Conservation (phyloP, 2,329 filamentous ascomycete genomes). For the Fusarium scirpi region DNA sequence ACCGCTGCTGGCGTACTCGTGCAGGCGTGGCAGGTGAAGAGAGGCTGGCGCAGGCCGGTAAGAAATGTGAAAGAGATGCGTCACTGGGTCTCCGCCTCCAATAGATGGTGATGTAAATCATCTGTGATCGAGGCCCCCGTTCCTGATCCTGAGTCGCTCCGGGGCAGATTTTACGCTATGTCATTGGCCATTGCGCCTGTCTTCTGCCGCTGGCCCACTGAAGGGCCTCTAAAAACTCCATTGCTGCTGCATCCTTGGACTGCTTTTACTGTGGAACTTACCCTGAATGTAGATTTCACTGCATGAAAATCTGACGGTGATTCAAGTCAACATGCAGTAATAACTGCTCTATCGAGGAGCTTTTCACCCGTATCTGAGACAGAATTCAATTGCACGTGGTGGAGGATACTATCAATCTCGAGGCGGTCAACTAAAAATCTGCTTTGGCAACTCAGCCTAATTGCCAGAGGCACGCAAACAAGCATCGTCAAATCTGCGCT, state of each 20-base stretch:
- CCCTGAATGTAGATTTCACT: constrained; percentile 28
- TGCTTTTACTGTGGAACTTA: constrained; percentile 32
- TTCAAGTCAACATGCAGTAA: constrained; percentile 3
- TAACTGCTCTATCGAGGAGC: constrained; percentile 6
- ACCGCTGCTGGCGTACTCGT: constrained; percentile 32
- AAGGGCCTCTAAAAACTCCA: constrained; percentile 6
- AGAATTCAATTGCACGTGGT: background rate
- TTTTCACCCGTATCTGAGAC: constrained; percentile 19
- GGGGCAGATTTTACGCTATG: constrained; percentile 20
- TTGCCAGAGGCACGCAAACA: background rate
- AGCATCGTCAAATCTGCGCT: background rate
- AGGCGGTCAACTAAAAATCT: constrained; percentile 18
- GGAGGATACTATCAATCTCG: background rate
- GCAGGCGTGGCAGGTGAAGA: constrained; percentile 40
- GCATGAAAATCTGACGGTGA: constrained; percentile 14
- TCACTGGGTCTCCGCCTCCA: constrained; percentile 42
- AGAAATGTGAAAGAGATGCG: constrained; percentile 37
- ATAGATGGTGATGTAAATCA: constrained; percentile 40
- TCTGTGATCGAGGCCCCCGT: constrained; percentile 33
- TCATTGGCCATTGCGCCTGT: constrained; percentile 15
- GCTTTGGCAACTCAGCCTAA: background rate
- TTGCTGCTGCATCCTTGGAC: background rate
- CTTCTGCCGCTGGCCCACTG: constrained; percentile 19
- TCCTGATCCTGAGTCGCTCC: constrained; percentile 35
- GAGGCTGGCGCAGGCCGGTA: constrained; percentile 26